Evolutionary conservation across 257 asterid genomes (phyloP).

Genomic region (Solanum medicagineum): DNA sequence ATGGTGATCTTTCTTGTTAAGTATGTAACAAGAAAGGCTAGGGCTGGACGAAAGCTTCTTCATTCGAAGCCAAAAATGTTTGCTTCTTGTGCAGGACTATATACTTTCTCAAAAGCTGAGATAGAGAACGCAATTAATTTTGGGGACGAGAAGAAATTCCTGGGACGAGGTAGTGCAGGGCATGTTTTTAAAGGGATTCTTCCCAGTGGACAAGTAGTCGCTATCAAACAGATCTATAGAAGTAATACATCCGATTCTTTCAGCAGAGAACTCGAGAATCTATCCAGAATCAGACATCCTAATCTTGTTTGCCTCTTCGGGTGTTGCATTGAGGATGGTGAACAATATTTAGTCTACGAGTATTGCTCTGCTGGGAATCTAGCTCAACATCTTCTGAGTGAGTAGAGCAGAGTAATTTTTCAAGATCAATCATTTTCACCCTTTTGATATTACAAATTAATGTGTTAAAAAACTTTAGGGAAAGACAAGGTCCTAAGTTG

Average conservation of each 20-base stretch:
- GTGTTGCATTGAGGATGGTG: slow-evolving; percentile 62
- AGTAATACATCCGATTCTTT: slow-evolving; percentile 62
- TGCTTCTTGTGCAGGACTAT: slow-evolving; percentile 41
- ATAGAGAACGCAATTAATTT: slow-evolving; percentile 47
- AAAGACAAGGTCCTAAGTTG: slow-evolving; percentile 48
- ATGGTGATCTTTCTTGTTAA: slow-evolving; percentile 32
- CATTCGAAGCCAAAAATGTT: slow-evolving; percentile 5
- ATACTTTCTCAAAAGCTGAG: slow-evolving; percentile 62
- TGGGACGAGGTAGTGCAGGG: slow-evolving; percentile 88
- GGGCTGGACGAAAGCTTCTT: slow-evolving; percentile 15
- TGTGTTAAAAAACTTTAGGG: slow-evolving; percentile 19
- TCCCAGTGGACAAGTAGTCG: slow-evolving; percentile 77
- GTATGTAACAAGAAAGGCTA: slow-evolving; percentile 26
- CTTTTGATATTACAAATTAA: not conserved
- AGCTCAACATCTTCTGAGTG: slow-evolving; percentile 61
- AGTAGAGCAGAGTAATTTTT: not conserved
- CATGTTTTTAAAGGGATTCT: slow-evolving; percentile 61
- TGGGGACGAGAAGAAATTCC: slow-evolving; percentile 30
- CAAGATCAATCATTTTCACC: not conserved
- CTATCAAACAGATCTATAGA: slow-evolving; percentile 57
- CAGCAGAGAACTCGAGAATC: slow-evolving; percentile 51
- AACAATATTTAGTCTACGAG: slow-evolving; percentile 65
- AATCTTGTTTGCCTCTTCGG: slow-evolving; percentile 73
- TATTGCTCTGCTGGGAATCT: slow-evolving; percentile 67
- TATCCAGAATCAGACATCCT: slow-evolving; percentile 65